A percentile compares a stretch with the other conserved stretches of the same genome.
These are phyloP conservation scores for Liriodendron chinense DNA, from an alignment of 164 flowering plant genomes.

Conservation along the genomic window DNA sequence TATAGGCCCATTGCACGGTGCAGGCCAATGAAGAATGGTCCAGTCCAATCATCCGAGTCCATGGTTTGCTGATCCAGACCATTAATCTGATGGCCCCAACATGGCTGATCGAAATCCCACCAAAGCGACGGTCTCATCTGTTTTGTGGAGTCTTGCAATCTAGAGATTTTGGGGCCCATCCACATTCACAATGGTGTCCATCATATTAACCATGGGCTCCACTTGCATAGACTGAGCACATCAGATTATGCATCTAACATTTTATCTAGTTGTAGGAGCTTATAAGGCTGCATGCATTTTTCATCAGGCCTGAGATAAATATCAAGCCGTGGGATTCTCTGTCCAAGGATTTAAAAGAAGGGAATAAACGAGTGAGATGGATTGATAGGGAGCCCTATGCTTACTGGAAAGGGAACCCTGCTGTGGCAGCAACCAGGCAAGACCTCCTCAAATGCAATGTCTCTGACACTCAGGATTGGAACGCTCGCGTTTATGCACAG, in stretches of 20 bases:
- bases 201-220: not conserved
- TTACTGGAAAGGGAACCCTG: conserved; percentile 63
- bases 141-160: too few species aligned
- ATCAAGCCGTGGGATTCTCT: conserved; percentile 58
- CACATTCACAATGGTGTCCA: too few species aligned
- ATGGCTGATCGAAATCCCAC: too few species aligned
- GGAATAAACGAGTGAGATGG: conserved; percentile 44
- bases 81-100: too few species aligned
- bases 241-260: too few species aligned
- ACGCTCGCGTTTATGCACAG: conserved; percentile 42
- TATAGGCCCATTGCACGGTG: too few species aligned
- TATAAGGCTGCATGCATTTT: not conserved
- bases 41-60: too few species aligned
- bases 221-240: not conserved
- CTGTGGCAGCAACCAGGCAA: conserved; percentile 21
- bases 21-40: too few species aligned
- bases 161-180: too few species aligned
- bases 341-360: conserved; percentile 35
- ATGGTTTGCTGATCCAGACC: too few species aligned
- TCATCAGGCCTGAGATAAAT: conserved; percentile 52
- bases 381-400: conserved; percentile 58
- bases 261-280: not conserved
- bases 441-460: conserved; percentile 47
- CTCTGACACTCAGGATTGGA: conserved; percentile 41
- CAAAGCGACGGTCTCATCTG: too few species aligned